Conservation (phyloP, 2,329 filamentous ascomycete genomes). For the Diplodia mutila region DNA sequence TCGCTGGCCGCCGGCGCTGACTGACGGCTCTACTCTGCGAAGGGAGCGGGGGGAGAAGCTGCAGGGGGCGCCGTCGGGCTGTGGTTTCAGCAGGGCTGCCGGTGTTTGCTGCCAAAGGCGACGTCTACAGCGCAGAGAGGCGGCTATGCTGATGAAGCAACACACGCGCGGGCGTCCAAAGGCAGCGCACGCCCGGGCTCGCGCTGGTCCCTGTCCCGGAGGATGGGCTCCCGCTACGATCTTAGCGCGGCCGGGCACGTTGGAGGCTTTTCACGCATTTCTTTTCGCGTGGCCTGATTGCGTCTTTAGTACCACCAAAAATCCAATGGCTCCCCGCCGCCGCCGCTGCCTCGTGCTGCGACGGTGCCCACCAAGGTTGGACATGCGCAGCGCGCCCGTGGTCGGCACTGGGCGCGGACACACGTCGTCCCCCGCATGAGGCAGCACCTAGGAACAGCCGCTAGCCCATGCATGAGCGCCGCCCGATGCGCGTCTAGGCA, state of each 20-base stretch:
- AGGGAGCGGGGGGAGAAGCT: not conserved
- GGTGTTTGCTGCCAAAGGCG: conserved; percentile 7
- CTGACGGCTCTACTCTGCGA: not conserved
- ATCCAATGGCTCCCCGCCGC: not conserved
- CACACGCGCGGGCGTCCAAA: not conserved
- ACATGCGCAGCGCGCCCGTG: not conserved
- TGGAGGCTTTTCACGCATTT: conserved; percentile 7
- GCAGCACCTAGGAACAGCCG: conserved; percentile 19
- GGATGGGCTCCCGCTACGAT: conserved; percentile 11
- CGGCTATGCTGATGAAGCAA: not conserved
- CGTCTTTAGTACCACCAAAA: not conserved
- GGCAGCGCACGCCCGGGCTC: not conserved
- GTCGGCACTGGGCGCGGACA: not conserved
- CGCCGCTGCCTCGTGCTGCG: not conserved
- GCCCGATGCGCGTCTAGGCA: conserved; percentile 1
- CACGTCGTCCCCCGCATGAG: conserved; percentile 21
- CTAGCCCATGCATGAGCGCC: conserved; percentile 18
- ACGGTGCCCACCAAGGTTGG: not conserved
- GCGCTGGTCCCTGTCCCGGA: conserved; percentile 1
- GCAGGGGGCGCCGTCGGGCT: conserved; percentile 10
- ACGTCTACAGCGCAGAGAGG: conserved; percentile 8
- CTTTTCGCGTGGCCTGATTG: conserved; percentile 21
- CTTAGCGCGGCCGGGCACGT: conserved; percentile 15
- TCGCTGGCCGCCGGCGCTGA: conserved; percentile 1
- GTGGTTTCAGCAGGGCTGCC: conserved; percentile 3